These are phyloP conservation scores for Nidula niveotomentosa DNA, from an alignment of 1,284 basidiomycete genomes.

Conservation along the genomic window DNA sequence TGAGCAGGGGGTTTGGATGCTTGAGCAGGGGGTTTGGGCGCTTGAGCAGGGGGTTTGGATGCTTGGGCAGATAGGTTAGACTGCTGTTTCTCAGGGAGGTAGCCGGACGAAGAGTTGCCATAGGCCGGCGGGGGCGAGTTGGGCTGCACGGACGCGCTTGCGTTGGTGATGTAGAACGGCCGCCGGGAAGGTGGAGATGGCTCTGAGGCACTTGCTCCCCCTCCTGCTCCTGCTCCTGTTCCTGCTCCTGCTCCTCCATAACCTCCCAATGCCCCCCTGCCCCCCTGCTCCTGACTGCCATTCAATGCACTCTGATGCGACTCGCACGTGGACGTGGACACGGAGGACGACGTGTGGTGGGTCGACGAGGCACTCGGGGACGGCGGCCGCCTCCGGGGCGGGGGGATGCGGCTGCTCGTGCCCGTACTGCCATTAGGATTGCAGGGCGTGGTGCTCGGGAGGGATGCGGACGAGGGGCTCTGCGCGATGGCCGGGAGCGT, in stretches of 20 bases:
- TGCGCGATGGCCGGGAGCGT: too few species aligned
- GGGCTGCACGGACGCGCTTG: background rate
- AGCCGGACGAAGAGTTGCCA: background rate
- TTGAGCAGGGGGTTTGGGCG: background rate
- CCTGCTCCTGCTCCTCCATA: too few species aligned
- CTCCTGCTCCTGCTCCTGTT: too few species aligned
- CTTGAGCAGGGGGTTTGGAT: background rate
- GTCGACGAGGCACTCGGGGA: conserved; percentile 5
- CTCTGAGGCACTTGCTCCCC: background rate
- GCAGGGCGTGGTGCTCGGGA: conserved; percentile 11
- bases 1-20: background rate
- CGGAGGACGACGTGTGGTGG: conserved; percentile 3
- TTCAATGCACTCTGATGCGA: conserved; percentile 7
- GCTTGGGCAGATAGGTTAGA: background rate
- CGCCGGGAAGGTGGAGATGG: conserved; percentile 2
- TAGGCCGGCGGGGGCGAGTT: conserved; percentile 11
- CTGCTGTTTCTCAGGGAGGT: background rate
- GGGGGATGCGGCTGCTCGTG: conserved; percentile 2
- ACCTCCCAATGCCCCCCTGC: background rate
- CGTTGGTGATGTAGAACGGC: conserved; percentile 4
- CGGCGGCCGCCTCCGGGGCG: conserved; percentile 5
- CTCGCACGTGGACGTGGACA: conserved; percentile 12
- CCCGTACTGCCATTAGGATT: conserved; percentile 9
- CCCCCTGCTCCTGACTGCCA: background rate
- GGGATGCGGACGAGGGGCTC: too few species aligned